phyloP scores from a whole-genome alignment of 495 filamentous ascomycete species.

The Podospora pseudopauciseta region DNA sequence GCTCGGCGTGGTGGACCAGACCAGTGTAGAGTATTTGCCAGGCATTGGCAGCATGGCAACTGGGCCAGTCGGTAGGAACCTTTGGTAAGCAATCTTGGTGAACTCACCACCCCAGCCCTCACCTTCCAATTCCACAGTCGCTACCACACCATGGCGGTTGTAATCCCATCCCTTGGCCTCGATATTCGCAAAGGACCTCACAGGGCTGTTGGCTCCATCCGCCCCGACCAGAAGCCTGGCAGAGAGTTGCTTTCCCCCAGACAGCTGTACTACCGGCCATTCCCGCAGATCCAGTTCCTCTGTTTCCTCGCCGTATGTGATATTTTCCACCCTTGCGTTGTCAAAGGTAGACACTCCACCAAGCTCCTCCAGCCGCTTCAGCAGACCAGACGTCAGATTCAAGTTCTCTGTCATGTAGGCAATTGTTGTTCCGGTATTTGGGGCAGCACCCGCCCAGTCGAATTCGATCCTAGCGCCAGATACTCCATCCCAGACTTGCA shows the following conservation, averaged over 20 bases:
- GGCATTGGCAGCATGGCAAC: slow-evolving; percentile 89
- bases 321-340: slow-evolving; percentile 69
- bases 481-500: slow-evolving; percentile 96
- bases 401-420: slow-evolving; percentile 96
- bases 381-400: slow-evolving; percentile 75
- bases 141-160: slow-evolving; percentile 82
- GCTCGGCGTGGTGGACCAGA: slow-evolving; percentile 85
- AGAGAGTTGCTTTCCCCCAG: slow-evolving; percentile 57
- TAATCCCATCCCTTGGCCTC: slow-evolving; percentile 90
- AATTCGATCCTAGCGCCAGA: slow-evolving; percentile 84
- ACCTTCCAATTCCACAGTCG: slow-evolving; percentile 70
- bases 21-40: slow-evolving; percentile 73
- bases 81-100: slow-evolving; percentile 80
- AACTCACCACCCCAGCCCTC: slow-evolving; percentile 50
- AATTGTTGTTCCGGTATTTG: slow-evolving; percentile 54
- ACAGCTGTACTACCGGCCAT: slow-evolving; percentile 79
- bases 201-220: slow-evolving; percentile 91
- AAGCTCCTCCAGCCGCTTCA: slow-evolving; percentile 65
- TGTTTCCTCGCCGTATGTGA: slow-evolving; percentile 66
- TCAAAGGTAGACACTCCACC: slow-evolving; percentile 67
- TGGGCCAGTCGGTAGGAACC: slow-evolving; percentile 89
- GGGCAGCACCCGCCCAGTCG: slow-evolving; percentile 58
- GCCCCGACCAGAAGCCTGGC: slow-evolving; percentile 88
- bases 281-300: slow-evolving; percentile 70
- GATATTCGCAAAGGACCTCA: slow-evolving; percentile 85